Evolutionary conservation across 1,284 basidiomycete species (phyloP).

Genomic region (Pseudozyma pruni): DNA sequence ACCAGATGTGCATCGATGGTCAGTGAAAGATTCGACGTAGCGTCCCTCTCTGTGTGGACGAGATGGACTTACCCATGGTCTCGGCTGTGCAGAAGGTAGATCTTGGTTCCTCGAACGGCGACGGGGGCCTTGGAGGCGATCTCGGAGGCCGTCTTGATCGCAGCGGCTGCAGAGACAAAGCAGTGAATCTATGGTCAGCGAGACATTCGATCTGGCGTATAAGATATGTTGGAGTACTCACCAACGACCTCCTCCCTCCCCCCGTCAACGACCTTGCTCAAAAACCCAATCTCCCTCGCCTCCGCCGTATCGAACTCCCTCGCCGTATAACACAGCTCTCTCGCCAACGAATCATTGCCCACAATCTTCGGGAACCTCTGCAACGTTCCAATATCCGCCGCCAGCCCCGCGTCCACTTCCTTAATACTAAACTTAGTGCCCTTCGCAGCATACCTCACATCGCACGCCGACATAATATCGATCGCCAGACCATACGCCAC

Average conservation of each 20-base stretch:
- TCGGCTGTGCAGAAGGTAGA: conserved; percentile 77
- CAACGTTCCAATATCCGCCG: conserved; percentile 89
- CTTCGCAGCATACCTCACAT: conserved; percentile 79
- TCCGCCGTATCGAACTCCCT: conserved; percentile 78
- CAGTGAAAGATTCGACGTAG: not conserved
- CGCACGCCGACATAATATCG: conserved; percentile 82
- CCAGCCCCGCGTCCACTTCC: conserved; percentile 88
- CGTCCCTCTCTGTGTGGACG: no score
- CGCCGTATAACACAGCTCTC: conserved; percentile 83
- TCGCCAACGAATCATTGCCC: conserved; percentile 80
- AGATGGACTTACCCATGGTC: conserved; percentile 74
- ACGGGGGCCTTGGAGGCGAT: conserved; percentile 85
- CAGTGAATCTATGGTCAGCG: no score
- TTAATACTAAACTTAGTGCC: conserved; percentile 80
- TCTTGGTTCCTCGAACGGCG: conserved; percentile 84
- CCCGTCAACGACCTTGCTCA: conserved; percentile 80
- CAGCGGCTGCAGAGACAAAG: conserved; percentile 69
- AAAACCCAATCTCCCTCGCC: conserved; percentile 79
- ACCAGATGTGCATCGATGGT: not conserved
- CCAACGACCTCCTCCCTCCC: conserved; percentile 72
- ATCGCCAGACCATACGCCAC: conserved; percentile 78
- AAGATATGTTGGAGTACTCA: conserved; percentile 25
- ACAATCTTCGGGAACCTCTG: conserved; percentile 84
- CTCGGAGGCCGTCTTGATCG: conserved; percentile 75
- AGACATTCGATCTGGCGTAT: no score